Evolutionary conservation across 164 flowering plant species (phyloP).

Genomic region (Saururus chinensis): DNA sequence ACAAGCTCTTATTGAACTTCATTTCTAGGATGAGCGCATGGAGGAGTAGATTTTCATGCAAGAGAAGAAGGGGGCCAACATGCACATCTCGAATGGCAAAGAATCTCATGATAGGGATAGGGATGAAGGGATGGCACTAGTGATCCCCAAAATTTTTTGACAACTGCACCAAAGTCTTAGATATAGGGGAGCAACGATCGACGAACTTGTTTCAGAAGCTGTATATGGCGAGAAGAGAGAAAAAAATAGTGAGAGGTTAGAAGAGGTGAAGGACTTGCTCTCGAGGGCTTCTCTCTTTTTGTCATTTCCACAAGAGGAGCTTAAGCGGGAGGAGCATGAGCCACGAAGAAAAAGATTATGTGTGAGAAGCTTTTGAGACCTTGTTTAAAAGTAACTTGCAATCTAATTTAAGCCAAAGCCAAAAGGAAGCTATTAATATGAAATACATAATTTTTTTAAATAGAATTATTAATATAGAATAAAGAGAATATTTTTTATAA

Average conservation of each 20-base stretch:
- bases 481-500: too few relatives aligned
- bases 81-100: neutral
- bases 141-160: conserved; percentile 72
- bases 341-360: too few relatives aligned
- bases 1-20: conserved; percentile 82
- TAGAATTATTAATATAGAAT: too few relatives aligned
- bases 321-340: too few relatives aligned
- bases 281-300: too few relatives aligned
- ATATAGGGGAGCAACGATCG: conserved; percentile 57
- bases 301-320: too few relatives aligned
- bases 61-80: conserved; percentile 26
- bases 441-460: too few relatives aligned
- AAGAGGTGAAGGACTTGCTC: conserved; percentile 45
- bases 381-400: too few relatives aligned
- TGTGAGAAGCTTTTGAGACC: too few relatives aligned
- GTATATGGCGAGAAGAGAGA: conserved; percentile 38
- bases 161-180: conserved; percentile 50
- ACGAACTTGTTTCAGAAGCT: conserved; percentile 84
- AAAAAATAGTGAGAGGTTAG: conserved; percentile 18
- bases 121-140: conserved; percentile 68
- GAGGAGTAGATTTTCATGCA: conserved; percentile 60
- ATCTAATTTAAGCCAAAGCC: too few relatives aligned
- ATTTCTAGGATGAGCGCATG: conserved; percentile 80
- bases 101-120: too few relatives aligned
- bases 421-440: too few relatives aligned